Percentiles rank a stretch among this genome's conserved stretches.
phyloP scores from a whole-genome alignment of 768 basidiomycete genomes.

The Austroboletus festivus region DNA sequence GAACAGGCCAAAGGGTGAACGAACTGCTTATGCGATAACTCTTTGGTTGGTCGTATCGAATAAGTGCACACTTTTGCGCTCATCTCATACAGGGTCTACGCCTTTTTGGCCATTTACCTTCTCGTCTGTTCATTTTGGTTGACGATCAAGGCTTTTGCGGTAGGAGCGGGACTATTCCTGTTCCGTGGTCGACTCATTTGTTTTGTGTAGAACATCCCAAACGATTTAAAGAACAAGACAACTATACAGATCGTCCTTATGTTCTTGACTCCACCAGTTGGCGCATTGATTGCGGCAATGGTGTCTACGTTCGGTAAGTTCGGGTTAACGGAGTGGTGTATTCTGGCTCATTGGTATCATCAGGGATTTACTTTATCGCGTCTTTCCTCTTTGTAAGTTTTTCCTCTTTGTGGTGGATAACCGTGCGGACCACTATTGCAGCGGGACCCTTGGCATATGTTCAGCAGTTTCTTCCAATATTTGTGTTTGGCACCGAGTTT shows the following conservation, averaged over 20 bases:
- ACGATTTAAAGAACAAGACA: constrained; percentile 46
- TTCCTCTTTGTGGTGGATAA: background rate
- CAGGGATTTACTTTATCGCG: constrained; percentile 77
- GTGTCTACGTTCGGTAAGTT: constrained; percentile 77
- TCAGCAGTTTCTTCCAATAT: constrained; percentile 91
- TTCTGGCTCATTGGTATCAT: constrained; percentile 9
- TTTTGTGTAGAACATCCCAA: constrained; percentile 49
- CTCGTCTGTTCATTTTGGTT: constrained; percentile 84
- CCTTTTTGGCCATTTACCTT: constrained; percentile 78
- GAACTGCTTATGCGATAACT: constrained; percentile 63
- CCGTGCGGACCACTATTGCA: constrained; percentile 29
- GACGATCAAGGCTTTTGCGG: constrained; percentile 75
- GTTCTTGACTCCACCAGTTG: constrained; percentile 75
- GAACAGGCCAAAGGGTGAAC: constrained; percentile 88
- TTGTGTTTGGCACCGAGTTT: constrained; percentile 88
- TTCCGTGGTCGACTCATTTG: constrained; percentile 1
- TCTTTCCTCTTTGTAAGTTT: constrained; percentile 80
- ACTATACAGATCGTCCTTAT: constrained; percentile 45
- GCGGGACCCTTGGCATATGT: constrained; percentile 98
- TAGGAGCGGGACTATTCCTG: constrained; percentile 31
- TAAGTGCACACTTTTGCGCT: constrained; percentile 4
- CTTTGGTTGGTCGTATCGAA: constrained; percentile 50
- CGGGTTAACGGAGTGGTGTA: background rate
- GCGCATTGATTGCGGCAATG: constrained; percentile 82
- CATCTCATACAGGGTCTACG: constrained; percentile 62